These are phyloP conservation scores for Darksidea phi DNA, from an alignment of 495 filamentous ascomycete species.

Conservation along the genomic window DNA sequence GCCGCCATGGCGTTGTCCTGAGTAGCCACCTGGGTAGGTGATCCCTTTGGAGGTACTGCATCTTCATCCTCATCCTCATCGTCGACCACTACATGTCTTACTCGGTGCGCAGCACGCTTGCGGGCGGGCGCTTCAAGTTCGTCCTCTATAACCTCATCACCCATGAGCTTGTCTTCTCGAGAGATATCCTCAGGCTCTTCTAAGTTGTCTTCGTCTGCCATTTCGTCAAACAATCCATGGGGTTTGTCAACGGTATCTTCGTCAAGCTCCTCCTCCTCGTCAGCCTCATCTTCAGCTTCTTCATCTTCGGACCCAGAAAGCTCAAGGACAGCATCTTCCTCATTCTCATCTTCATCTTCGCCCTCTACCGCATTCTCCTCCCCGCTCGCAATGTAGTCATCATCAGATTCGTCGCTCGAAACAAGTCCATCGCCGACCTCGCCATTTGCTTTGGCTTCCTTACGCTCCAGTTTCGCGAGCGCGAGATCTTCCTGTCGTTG, in stretches of 20 bases:
- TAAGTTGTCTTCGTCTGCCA: constrained; percentile 48
- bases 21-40: constrained; percentile 2
- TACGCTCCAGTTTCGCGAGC: constrained; percentile 73
- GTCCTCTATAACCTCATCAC: constrained; percentile 40
- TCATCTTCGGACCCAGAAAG: constrained; percentile 40
- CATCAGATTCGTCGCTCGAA: constrained; percentile 61
- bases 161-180: constrained; percentile 44
- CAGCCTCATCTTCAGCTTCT: constrained; percentile 43
- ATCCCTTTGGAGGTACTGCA: constrained; percentile 20
- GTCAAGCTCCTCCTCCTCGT: constrained; percentile 46
- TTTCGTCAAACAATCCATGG: constrained; percentile 34
- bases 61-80: constrained; percentile 43
- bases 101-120: constrained; percentile 54
- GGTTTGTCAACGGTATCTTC: constrained; percentile 37
- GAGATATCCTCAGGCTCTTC: constrained; percentile 21
- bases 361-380: constrained; percentile 52
- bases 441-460: constrained; percentile 61
- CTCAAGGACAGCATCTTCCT: constrained; percentile 42
- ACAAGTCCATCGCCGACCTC: constrained; percentile 51
- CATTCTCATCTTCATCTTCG: constrained; percentile 47
- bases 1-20: constrained; percentile 40
- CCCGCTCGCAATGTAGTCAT: constrained; percentile 55
- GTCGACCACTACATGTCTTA: constrained; percentile 36
- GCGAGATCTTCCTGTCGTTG: constrained; percentile 77
- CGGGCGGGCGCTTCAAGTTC: constrained; percentile 35